Evolutionary conservation across 1,284 basidiomycete species (phyloP).

Genomic region (Malassezia slooffiae): DNA sequence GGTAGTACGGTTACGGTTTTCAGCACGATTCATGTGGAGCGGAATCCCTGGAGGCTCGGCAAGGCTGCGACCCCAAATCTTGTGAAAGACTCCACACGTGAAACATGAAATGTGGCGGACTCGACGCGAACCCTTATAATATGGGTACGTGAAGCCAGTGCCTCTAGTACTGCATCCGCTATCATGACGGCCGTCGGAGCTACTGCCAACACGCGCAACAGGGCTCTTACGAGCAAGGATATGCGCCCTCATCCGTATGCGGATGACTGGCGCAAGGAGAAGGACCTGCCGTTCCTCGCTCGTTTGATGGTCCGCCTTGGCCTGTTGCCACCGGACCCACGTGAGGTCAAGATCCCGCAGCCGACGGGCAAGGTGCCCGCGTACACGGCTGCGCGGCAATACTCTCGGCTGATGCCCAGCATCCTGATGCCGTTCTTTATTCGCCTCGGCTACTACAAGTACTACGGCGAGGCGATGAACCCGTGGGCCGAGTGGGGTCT

Average conservation of each 20-base stretch:
- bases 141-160: too few species aligned
- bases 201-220: too few species aligned
- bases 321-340: slow-evolving; percentile 1
- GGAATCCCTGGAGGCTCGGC: too few species aligned
- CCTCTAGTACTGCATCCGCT: too few species aligned
- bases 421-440: not conserved
- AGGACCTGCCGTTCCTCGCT: not conserved
- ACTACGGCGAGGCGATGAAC: not conserved
- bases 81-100: too few species aligned
- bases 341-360: not conserved
- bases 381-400: slow-evolving; percentile 4
- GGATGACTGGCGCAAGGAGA: slow-evolving; percentile 2
- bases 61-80: too few species aligned
- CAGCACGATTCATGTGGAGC: too few species aligned
- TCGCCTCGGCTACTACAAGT: slow-evolving; percentile 2
- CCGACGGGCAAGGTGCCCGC: not conserved
- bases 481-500: slow-evolving; percentile 2
- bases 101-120: too few species aligned
- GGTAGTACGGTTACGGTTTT: too few species aligned
- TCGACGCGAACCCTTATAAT: too few species aligned
- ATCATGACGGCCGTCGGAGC: too few species aligned
- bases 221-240: too few species aligned
- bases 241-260: slow-evolving; percentile 3
- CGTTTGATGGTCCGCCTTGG: not conserved
- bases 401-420: not conserved